A percentile compares a stretch with the other conserved stretches of the same genome.
These are phyloP conservation scores for Neurospora hispaniola DNA, from an alignment of 495 filamentous ascomycete genomes.

Conservation along the genomic window DNA sequence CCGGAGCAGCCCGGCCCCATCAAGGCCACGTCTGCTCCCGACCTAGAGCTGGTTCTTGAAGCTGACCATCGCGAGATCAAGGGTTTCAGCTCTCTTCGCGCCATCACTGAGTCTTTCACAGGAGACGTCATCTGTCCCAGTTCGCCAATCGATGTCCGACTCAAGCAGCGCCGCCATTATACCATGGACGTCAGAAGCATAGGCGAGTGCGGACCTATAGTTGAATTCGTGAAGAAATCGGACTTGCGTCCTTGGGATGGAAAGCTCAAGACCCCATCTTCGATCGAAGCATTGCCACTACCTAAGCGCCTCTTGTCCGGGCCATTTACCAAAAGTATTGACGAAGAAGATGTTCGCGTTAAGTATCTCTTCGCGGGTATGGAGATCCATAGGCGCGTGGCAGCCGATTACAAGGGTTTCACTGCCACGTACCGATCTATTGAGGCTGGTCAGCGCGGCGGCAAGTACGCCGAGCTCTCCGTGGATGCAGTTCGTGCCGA, in stretches of 20 bases:
- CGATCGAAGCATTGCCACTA: conserved; percentile 25
- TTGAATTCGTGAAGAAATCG: conserved; percentile 27
- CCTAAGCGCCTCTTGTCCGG: conserved; percentile 17
- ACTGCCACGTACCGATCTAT: conserved; percentile 33
- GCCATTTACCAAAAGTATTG: not conserved
- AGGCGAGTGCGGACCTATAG: conserved; percentile 14
- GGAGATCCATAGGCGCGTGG: conserved; percentile 30
- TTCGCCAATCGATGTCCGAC: conserved; percentile 27
- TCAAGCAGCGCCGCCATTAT: conserved; percentile 26
- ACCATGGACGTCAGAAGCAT: conserved; percentile 9
- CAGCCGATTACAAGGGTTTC: conserved; percentile 26
- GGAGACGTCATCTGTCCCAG: conserved; percentile 26
- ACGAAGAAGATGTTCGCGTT: conserved; percentile 18
- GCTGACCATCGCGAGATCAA: conserved; percentile 16
- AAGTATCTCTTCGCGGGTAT: conserved; percentile 37
- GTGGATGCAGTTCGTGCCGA: conserved; percentile 24
- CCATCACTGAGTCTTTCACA: conserved; percentile 8
- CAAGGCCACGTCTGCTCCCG: conserved; percentile 8
- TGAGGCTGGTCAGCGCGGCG: conserved; percentile 33
- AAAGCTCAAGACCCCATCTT: conserved; percentile 27
- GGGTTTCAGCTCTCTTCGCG: conserved; percentile 12
- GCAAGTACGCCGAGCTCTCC: conserved; percentile 29
- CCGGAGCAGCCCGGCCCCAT: conserved; percentile 4
- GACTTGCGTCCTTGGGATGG: conserved; percentile 24
- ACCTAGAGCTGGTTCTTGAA: conserved; percentile 31